These are phyloP conservation scores for Kodamaea kaohsiungensis DNA, from an alignment of 805 yeast genomes.

Conservation along the genomic window DNA sequence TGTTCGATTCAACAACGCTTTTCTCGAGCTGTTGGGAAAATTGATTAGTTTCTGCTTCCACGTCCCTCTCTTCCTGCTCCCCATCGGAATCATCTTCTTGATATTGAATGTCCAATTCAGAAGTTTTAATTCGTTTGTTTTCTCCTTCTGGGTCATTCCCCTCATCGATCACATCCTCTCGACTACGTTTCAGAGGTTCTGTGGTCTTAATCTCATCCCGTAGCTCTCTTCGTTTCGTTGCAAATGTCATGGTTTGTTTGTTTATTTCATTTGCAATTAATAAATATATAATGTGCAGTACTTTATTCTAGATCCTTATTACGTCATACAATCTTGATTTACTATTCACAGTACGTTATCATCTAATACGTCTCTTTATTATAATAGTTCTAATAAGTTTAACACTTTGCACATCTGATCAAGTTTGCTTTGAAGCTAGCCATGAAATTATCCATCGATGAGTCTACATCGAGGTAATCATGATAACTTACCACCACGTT, in stretches of 20 bases:
- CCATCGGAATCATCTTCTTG: background rate
- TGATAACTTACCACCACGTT: slow-evolving; percentile 8
- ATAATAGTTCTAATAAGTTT: background rate
- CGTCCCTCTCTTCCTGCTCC: background rate
- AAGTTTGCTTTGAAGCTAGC: background rate
- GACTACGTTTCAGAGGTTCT: background rate
- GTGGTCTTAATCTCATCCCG: background rate
- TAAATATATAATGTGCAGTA: background rate
- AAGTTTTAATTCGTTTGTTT: background rate
- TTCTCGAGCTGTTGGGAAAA: background rate
- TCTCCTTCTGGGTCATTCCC: background rate
- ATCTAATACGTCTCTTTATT: no score
- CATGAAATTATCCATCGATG: slow-evolving; percentile 5
- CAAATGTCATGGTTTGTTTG: background rate
- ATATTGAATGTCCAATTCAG: background rate
- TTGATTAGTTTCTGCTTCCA: background rate
- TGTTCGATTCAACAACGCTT: background rate
- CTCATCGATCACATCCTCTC: background rate
- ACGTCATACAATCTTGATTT: no score
- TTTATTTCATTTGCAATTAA: background rate
- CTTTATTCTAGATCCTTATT: background rate
- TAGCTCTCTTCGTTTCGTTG: slow-evolving; percentile 3
- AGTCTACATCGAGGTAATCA: slow-evolving; percentile 7
- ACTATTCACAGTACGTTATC: no score
- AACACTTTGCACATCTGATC: background rate